Conservation (phyloP, 179 eudicot genomes). For the Beta macrorhiza region DNA sequence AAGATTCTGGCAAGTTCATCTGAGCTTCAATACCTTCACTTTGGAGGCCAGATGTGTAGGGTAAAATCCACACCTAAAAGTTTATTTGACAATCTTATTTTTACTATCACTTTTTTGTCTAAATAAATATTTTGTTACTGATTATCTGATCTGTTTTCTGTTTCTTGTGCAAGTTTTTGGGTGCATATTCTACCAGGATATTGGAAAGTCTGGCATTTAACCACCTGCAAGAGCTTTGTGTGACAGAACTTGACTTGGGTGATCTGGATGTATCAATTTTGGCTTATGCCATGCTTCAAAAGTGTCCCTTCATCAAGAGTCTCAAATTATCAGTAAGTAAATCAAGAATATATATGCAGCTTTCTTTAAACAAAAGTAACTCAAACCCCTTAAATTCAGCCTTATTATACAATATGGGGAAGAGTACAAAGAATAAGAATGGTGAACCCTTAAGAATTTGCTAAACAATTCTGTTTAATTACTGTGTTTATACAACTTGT, state of each 20-base stretch:
- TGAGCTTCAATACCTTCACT: conserved; percentile 2
- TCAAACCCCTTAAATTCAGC: no score
- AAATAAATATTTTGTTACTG: neutral
- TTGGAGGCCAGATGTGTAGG: neutral
- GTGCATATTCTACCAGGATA: neutral
- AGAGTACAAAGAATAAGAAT: no score
- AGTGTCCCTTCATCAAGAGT: conserved; percentile 1
- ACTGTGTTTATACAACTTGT: no score
- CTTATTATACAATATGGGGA: no score
- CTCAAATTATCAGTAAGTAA: conserved; percentile 14
- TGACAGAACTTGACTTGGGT: neutral
- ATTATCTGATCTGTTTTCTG: neutral
- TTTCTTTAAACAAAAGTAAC: no score
- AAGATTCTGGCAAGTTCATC: conserved; percentile 3
- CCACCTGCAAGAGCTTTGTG: neutral
- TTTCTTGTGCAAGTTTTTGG: neutral
- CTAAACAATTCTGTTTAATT: no score
- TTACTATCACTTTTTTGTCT: no score
- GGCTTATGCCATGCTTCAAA: neutral
- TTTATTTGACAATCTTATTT: no score
- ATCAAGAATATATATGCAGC: neutral
- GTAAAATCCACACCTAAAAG: neutral
- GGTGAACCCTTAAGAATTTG: no score
- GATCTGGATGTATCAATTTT: neutral
- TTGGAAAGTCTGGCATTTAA: neutral